phyloP scores from a whole-genome alignment of 1,284 basidiomycete species.

The Chiua sp. region DNA sequence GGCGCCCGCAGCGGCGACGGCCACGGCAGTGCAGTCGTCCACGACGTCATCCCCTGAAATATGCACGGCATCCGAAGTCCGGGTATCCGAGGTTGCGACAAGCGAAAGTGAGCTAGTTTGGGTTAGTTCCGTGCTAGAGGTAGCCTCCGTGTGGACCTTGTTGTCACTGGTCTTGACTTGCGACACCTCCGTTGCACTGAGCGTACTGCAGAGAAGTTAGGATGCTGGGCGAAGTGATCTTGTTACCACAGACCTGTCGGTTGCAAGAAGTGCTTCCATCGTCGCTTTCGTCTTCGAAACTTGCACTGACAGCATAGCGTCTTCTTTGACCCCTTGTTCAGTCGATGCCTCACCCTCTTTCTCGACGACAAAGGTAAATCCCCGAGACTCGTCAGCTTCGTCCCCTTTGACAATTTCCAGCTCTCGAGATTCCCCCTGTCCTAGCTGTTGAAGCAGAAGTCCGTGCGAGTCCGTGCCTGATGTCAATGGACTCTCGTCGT shows the following conservation, averaged over 20 bases:
- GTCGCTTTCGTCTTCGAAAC: background rate
- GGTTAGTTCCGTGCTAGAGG: background rate
- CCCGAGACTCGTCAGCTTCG: background rate
- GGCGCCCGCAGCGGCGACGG: background rate
- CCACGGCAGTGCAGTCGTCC: background rate
- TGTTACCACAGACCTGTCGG: conserved; percentile 7
- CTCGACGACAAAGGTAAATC: background rate
- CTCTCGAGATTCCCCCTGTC: background rate
- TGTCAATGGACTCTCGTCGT: background rate
- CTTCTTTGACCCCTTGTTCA: background rate
- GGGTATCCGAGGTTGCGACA: background rate
- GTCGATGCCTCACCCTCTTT: background rate
- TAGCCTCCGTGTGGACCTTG: background rate
- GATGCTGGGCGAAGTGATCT: no score
- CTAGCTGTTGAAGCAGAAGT: background rate
- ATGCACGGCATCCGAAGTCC: background rate
- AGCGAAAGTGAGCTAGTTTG: background rate
- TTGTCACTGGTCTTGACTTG: background rate
- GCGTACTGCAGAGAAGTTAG: conserved; percentile 8
- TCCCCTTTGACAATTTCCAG: background rate
- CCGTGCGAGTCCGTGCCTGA: background rate
- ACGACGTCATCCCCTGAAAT: background rate
- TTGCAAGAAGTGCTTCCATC: background rate
- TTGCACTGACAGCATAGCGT: background rate
- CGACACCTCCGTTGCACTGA: background rate